Percentiles rank a stretch among this genome's conserved stretches.
phyloP scores from a whole-genome alignment of 1,139 yeast genomes.

The Debaryomyces fabryi region DNA sequence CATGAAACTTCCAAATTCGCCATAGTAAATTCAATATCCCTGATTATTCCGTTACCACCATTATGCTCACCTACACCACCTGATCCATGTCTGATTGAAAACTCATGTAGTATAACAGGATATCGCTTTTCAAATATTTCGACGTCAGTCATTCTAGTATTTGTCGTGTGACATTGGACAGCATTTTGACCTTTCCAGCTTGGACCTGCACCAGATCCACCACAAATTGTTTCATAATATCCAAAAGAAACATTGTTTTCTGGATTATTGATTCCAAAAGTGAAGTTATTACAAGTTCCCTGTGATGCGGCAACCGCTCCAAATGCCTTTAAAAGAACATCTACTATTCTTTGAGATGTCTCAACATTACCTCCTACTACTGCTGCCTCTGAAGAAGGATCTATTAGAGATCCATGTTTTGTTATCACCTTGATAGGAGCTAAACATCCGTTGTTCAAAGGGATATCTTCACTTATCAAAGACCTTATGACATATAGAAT shows the following conservation, averaged over 20 bases:
- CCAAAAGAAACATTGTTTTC: conserved; percentile 53
- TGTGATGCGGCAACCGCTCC: conserved; percentile 50
- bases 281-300: conserved; percentile 53
- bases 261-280: conserved; percentile 56
- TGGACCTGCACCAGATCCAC: conserved; percentile 70
- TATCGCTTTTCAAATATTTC: conserved; percentile 42
- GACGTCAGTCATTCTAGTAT: conserved; percentile 45
- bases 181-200: conserved; percentile 41
- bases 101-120: conserved; percentile 36
- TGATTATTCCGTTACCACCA: conserved; percentile 36
- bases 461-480: conserved; percentile 43
- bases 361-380: conserved; percentile 60
- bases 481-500: conserved; percentile 44
- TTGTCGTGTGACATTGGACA: conserved; percentile 51
- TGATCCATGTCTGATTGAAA: conserved; percentile 30
- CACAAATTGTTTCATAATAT: conserved; percentile 72
- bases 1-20: conserved; percentile 33
- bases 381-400: conserved; percentile 77
- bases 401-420: conserved; percentile 47
- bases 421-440: conserved; percentile 35
- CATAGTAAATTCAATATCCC: conserved; percentile 24
- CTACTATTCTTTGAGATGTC: conserved; percentile 46
- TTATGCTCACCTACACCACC: conserved; percentile 41
- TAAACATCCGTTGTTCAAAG: conserved; percentile 42
- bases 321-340: conserved; percentile 40